Base-by-base conservation (phyloP, 2,329 filamentous ascomycete genomes). In the Corinectria fuckeliana region DNA sequence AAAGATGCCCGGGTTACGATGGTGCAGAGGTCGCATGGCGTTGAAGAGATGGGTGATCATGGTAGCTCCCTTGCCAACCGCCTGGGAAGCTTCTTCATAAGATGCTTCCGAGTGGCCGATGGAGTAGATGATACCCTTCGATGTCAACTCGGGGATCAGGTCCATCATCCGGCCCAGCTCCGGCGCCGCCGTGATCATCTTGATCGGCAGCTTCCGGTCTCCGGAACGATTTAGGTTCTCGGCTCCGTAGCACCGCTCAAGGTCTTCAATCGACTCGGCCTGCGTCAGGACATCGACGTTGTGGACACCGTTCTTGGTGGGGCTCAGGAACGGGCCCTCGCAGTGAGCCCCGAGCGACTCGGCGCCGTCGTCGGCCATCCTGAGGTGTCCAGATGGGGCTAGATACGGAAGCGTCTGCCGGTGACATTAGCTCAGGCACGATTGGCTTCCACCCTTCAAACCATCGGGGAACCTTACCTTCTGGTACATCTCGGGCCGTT, bases 11-110 rank as follows among this genome's bases (percentile, higher is more conserved):
- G 93, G 93, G 75, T 97, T 93, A 58, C 93, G 90, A 80, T 97
- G 92, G 75, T 95, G 91, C 50, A 96, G 86, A 13, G 92, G 92
- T 1, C 88, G 85, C 93, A 97, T 97, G 23, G 93, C 93, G 74
- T 97, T 97, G 85, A 96, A 97, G 1, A 97, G 82, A 71, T 97
- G 93, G 0, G 93, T 97, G 66, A 97, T 91, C 91, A 96, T 96
- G 48, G 85, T 91, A 2, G 91, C 91, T 50, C 93, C 93, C 6
- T 87, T 83, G n/a, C 80, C 81, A 3, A 95, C 85, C 18, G 91
- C 91, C 4, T 80, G 77, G 4, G 89, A 87, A 1, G 91, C 92
- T 72, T 94, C 84, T 75, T 96, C 91, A 72, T 94, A 96, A 0
- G 90, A 92, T 13, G 92, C 91, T 74, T 96, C 91, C 0, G 92